A percentile compares a stretch with the other conserved stretches of the same genome.
Evolutionary conservation across 108 stramenopile genomes (phyloP).

Genomic region (Cyclotella choctawhatcheeana): DNA sequence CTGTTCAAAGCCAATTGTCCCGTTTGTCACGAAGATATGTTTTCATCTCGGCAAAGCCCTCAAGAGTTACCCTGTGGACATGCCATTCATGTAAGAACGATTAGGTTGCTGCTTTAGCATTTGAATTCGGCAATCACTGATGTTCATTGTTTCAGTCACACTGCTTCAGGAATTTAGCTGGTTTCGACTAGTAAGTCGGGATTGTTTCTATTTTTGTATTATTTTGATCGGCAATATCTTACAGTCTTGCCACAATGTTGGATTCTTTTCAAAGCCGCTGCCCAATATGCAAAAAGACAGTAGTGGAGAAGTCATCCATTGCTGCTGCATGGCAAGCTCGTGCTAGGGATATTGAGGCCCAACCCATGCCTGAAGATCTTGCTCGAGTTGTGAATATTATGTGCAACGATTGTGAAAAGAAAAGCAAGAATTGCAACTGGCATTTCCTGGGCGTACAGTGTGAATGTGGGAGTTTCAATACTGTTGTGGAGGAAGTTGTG

Average conservation of each 20-base stretch:
- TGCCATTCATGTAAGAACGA: slow-evolving; percentile 74
- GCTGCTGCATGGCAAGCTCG: slow-evolving; percentile 83
- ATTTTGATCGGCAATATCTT: no score
- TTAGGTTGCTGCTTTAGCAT: no score
- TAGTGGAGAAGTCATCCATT: slow-evolving; percentile 74
- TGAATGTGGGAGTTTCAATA: slow-evolving; percentile 79
- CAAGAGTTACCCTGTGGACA: slow-evolving; percentile 91
- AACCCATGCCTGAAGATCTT: slow-evolving; percentile 89
- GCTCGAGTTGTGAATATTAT: slow-evolving; percentile 80
- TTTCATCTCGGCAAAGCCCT: slow-evolving; percentile 63
- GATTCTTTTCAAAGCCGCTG: no score
- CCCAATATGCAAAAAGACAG: slow-evolving; percentile 91
- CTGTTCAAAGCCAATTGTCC: slow-evolving; percentile 40
- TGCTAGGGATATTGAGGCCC: slow-evolving; percentile 83
- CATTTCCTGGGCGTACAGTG: slow-evolving; percentile 90
- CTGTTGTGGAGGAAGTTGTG: slow-evolving; percentile 66
- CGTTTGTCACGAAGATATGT: slow-evolving; percentile 62
- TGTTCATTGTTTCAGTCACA: slow-evolving; percentile 44
- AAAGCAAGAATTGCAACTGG: slow-evolving; percentile 67
- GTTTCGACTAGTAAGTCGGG: slow-evolving; percentile 89
- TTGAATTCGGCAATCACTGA: no score
- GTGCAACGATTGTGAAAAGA: slow-evolving; percentile 88
- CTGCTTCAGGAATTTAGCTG: slow-evolving; percentile 87
- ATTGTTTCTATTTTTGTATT: no score
- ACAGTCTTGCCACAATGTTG: no score